Percentiles rank a stretch among this genome's conserved stretches.
These are phyloP conservation scores for Leccinum laetum DNA, from an alignment of 1,284 basidiomycete species.

Conservation along the genomic window DNA sequence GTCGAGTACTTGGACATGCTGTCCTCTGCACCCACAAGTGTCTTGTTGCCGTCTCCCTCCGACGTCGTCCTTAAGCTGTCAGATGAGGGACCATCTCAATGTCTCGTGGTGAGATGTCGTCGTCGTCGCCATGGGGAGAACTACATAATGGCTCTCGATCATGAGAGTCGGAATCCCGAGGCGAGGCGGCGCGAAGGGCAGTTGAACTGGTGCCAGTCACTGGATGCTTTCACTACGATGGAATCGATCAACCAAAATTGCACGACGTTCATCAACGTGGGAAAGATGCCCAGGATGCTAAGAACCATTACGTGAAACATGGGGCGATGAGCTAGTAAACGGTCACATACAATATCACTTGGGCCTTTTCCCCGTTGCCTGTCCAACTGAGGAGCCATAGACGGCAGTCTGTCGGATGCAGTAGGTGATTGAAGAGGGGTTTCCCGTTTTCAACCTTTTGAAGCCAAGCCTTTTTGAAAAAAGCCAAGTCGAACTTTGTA, in stretches of 20 bases:
- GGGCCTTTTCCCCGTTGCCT: conserved; percentile 57
- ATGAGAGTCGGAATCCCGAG: conserved; percentile 37
- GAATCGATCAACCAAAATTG: conserved; percentile 92
- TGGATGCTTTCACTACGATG: conserved; percentile 70
- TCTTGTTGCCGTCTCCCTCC: conserved; percentile 27
- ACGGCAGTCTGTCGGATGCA: conserved; percentile 87
- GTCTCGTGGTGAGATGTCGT: conserved; percentile 37
- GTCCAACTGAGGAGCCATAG: conserved; percentile 91
- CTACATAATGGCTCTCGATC: conserved; percentile 63
- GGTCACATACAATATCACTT: conserved; percentile 59
- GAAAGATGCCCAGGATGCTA: conserved; percentile 92
- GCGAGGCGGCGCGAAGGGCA: conserved; percentile 38
- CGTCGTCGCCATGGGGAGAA: conserved; percentile 55
- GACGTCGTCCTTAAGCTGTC: conserved; percentile 35
- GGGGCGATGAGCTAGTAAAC: conserved; percentile 1
- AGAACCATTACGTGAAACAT: conserved; percentile 10
- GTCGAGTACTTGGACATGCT: conserved; percentile 29
- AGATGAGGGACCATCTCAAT: conserved; percentile 42
- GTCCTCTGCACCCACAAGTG: conserved; percentile 32
- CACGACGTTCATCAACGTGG: conserved; percentile 89
- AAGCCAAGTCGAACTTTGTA: conserved; percentile 69
- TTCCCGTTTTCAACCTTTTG: conserved; percentile 81
- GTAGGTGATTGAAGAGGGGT: conserved; percentile 67
- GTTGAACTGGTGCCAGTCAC: conserved; percentile 28
- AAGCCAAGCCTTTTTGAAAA: conserved; percentile 66